A percentile compares a stretch with the other conserved stretches of the same genome.
Evolutionary conservation across 192 early-diverging fungal species (phyloP).

Genomic region (Phlyctochytrium arcticum): DNA sequence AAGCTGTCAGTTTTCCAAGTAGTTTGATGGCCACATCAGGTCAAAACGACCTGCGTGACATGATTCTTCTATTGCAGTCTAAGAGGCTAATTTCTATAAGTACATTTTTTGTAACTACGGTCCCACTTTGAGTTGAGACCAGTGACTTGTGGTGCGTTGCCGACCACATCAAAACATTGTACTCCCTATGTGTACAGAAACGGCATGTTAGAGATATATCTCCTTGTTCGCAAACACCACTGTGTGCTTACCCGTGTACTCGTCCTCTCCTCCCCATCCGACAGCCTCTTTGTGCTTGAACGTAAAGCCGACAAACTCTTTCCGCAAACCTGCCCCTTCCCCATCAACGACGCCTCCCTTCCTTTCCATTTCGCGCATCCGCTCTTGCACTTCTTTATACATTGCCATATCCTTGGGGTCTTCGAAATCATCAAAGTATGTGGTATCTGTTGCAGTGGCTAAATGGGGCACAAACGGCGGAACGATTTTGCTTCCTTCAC

Average conservation of each 20-base stretch:
- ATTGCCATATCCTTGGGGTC: slow-evolving; percentile 49
- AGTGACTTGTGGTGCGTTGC: too few species aligned
- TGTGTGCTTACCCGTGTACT: slow-evolving; percentile 3
- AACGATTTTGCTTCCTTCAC: not conserved
- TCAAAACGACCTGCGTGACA: too few species aligned
- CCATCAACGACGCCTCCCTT: slow-evolving; percentile 10
- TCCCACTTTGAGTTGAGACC: too few species aligned
- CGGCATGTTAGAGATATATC: not conserved
- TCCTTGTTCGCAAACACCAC: not conserved
- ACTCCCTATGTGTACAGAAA: not conserved
- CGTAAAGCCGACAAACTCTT: slow-evolving; percentile 54
- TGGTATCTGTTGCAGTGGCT: slow-evolving; percentile 35
- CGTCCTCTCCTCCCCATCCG: slow-evolving; percentile 8
- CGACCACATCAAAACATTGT: slow-evolving; percentile 13
- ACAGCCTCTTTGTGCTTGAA: slow-evolving; percentile 32
- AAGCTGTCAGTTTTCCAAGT: too few species aligned
- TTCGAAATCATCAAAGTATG: slow-evolving; percentile 55
- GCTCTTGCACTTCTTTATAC: slow-evolving; percentile 50
- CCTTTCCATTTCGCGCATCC: slow-evolving; percentile 26
- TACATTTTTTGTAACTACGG: too few species aligned
- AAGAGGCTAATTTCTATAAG: too few species aligned
- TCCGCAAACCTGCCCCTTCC: slow-evolving; percentile 13
- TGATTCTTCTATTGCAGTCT: too few species aligned
- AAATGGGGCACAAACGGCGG: slow-evolving; percentile 49
- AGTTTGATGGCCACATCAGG: too few species aligned